Percentiles rank a stretch among this genome's conserved stretches.
These are phyloP conservation scores for Gloeostereum incarnatum DNA, from an alignment of 768 basidiomycete genomes.

Conservation along the genomic window DNA sequence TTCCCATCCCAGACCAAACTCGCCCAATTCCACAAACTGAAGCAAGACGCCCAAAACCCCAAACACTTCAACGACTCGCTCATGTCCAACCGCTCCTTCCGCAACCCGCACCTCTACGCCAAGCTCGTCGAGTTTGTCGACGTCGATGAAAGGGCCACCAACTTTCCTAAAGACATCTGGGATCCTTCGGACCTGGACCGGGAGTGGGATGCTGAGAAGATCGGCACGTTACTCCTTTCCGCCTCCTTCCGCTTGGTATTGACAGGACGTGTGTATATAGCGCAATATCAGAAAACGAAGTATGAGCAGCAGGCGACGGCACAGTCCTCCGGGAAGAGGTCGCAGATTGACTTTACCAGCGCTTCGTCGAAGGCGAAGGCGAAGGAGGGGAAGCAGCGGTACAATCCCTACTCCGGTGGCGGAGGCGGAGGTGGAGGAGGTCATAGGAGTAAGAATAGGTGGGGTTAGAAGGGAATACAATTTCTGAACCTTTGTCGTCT, in stretches of 20 bases:
- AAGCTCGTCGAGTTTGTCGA: slow-evolving; percentile 93
- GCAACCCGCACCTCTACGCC: slow-evolving; percentile 93
- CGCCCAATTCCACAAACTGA: slow-evolving; percentile 66
- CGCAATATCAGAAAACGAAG: slow-evolving; percentile 51
- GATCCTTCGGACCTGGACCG: slow-evolving; percentile 42
- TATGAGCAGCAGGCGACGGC: slow-evolving; percentile 49
- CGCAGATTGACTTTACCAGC: slow-evolving; percentile 60
- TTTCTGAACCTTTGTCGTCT: too few species aligned
- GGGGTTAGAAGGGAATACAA: too few species aligned
- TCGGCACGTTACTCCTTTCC: slow-evolving; percentile 52
- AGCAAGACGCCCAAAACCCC: slow-evolving; percentile 48
- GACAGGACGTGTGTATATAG: slow-evolving; percentile 22
- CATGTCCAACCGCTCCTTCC: slow-evolving; percentile 87
- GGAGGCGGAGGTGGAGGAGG: too few species aligned
- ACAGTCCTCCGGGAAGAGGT: slow-evolving; percentile 47
- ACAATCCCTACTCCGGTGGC: too few species aligned
- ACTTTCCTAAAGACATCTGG: slow-evolving; percentile 72
- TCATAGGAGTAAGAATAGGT: too few species aligned
- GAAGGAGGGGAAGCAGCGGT: too few species aligned
- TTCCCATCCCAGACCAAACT: slow-evolving; percentile 58
- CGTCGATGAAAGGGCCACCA: slow-evolving; percentile 80
- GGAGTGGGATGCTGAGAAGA: slow-evolving; percentile 69
- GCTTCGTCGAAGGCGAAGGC: too few species aligned
- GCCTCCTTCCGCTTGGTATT: slow-evolving; percentile 1
- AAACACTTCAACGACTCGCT: slow-evolving; percentile 95